Conservation (phyloP, 768 basidiomycete genomes). For the Mrakia gelida region DNA sequence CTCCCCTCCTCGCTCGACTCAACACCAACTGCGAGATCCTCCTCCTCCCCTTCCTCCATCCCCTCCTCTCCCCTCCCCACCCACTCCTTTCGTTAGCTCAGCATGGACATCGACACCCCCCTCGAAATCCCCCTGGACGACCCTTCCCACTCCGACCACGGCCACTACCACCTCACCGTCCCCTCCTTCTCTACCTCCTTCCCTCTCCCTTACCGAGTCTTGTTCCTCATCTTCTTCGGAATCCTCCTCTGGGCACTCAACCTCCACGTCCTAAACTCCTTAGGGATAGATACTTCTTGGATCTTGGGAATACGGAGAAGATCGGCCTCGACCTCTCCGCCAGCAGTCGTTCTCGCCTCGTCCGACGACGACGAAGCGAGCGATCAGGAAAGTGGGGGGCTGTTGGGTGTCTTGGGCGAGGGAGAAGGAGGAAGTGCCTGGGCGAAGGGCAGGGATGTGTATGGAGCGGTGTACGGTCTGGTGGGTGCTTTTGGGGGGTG, state of each 20-base stretch:
- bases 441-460: slow-evolving; percentile 2
- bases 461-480: slow-evolving; percentile 54
- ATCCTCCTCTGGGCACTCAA: slow-evolving; percentile 90
- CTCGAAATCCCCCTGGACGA: slow-evolving; percentile 28
- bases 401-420: not conserved
- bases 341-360: slow-evolving; percentile 39
- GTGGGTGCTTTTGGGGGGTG: slow-evolving; percentile 59
- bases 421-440: not conserved
- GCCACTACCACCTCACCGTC: slow-evolving; percentile 41
- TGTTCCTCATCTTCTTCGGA: slow-evolving; percentile 62
- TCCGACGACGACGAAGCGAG: slow-evolving; percentile 21
- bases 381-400: not conserved
- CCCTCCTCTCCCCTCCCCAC: slow-evolving; percentile 7
- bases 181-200: slow-evolving; percentile 48
- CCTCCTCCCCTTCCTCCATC: not conserved
- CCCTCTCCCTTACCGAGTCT: slow-evolving; percentile 88
- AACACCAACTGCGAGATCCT: not conserved
- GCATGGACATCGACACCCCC: slow-evolving; percentile 46
- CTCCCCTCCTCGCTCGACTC: not conserved
- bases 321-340: not conserved
- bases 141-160: slow-evolving; percentile 7
- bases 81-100: slow-evolving; percentile 29
- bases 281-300: slow-evolving; percentile 67
- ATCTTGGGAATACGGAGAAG: slow-evolving; percentile 56
- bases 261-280: slow-evolving; percentile 70